These are phyloP conservation scores for Coemansia sp. DNA, from an alignment of 192 early-diverging fungal species.

Conservation along the genomic window DNA sequence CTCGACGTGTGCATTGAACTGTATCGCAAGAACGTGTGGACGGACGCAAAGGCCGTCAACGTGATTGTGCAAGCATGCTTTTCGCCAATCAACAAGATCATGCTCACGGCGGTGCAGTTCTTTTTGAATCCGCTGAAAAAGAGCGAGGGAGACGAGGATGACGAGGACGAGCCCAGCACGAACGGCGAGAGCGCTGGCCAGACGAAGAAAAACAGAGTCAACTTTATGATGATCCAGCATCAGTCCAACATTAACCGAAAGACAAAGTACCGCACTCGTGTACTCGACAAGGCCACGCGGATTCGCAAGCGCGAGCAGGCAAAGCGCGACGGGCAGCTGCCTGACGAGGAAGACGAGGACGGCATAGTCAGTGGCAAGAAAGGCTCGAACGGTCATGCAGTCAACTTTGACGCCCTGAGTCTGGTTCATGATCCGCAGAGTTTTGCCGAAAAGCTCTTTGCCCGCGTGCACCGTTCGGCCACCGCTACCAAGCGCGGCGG, in stretches of 20 bases:
- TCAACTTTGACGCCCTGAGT: conserved; percentile 93
- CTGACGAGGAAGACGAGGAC: conserved; percentile 23
- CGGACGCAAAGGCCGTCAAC: conserved; percentile 98
- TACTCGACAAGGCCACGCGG: conserved; percentile 73
- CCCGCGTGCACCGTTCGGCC: conserved; percentile 61
- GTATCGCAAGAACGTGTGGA: conserved; percentile 97
- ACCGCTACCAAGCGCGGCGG: conserved; percentile 53
- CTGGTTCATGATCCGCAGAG: conserved; percentile 96
- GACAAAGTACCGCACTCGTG: conserved; percentile 72
- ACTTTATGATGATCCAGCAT: conserved; percentile 78
- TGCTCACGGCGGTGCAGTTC: conserved; percentile 90
- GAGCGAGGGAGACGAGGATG: conserved; percentile 56
- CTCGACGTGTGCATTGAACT: conserved; percentile 97
- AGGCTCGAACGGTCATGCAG: conserved; percentile 65
- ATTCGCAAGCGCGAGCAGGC: conserved; percentile 45
- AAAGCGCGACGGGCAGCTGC: conserved; percentile 56
- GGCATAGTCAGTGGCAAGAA: conserved; percentile 50
- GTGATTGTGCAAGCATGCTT: conserved; percentile 97
- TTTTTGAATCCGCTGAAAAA: conserved; percentile 76
- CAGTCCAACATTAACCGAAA: conserved; percentile 81
- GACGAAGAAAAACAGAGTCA: conserved; percentile 48
- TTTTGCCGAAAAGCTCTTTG: conserved; percentile 95
- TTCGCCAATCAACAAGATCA: conserved; percentile 85
- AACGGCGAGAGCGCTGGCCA: conserved; percentile 36
- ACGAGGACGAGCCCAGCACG: conserved; percentile 63